phyloP scores from a whole-genome alignment of 148 eudicot genomes.

The Diospyros lotus region DNA sequence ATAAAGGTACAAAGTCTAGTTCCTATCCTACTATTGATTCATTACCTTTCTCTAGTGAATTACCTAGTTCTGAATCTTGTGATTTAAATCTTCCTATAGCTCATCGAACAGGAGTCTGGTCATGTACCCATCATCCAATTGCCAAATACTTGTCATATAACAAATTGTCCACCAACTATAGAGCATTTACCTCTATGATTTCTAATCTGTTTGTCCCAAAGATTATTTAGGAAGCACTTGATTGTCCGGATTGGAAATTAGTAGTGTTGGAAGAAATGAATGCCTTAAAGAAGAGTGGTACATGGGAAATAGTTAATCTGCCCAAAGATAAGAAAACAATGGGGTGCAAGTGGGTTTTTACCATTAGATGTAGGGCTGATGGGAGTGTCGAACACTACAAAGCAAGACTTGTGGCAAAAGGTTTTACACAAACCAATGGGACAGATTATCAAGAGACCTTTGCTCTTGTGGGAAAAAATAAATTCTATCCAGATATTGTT shows the following conservation, averaged over 20 bases:
- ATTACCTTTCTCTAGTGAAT: not conserved
- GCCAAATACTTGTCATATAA: not conserved
- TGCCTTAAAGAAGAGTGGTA: conserved; percentile 6
- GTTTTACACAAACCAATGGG: not conserved
- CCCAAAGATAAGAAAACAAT: not conserved
- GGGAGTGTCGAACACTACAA: not conserved
- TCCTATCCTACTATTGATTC: not conserved
- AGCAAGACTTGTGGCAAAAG: not conserved
- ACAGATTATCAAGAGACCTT: conserved; percentile 4
- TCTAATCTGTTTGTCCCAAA: not conserved
- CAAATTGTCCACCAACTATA: not conserved
- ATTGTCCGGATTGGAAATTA: not conserved
- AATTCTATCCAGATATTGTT: not conserved
- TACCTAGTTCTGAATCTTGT: not conserved
- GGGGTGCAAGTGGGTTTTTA: conserved; percentile 12
- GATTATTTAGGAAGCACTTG: conserved; percentile 5
- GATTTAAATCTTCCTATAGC: not conserved
- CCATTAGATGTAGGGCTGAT: not conserved
- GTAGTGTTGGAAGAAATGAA: conserved; percentile 11
- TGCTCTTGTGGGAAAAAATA: not conserved
- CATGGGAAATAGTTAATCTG: not conserved
- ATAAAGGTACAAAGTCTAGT: not conserved
- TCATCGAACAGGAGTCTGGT: not conserved
- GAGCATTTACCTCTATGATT: conserved; percentile 5
- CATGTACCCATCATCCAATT: not conserved